Base-by-base conservation (phyloP, 306 rosid genomes). In the Pterocarpus santalinus region DNA sequence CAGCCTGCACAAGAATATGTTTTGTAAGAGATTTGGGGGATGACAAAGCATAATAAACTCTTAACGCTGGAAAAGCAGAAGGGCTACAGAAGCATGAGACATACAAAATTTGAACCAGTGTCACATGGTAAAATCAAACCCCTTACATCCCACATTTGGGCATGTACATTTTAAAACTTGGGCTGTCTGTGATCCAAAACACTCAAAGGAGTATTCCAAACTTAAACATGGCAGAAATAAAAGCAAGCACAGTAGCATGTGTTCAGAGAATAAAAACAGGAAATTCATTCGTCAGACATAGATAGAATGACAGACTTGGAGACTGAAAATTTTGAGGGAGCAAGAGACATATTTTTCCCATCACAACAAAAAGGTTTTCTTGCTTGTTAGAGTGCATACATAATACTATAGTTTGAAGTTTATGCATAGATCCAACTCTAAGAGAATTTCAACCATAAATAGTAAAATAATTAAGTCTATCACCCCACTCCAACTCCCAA, bases 1-100 rank as follows among this genome's bases (percentile, higher is more conserved):
- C 93, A 44, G 82, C 91, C 99, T 95, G 93, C 90, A 85, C 47
- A 75, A 65, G 28, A 87, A 68, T 58, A 71, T 15, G 9, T 13
- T 43, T 13, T 17, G 82, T 88, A 57, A 83, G 80, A 76, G 65
- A 61, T 57, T 35, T 8, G 28, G 17, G 16, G 11, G 22, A 32
- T 44, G 61, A 4, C 60, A 69, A 7, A 12, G n/a, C 30, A 72
- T 5, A 12, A 35, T 76, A 47, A 77, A 56, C 70, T 39, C 57
- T 34, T 64, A 62, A 15, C 28, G 38, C 75, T 43, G 46, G 34
- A 65, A 78, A 22, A 1, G 28, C 28, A 22, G 28, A 22, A 22
- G 28, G 28, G 28, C 28, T 22, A 22, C 28, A 22, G n/a, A 73
- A 72, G 79, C 76, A 81, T 44, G 8, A 61, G 52, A 30, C 52